A percentile compares a stretch with the other conserved stretches of the same genome.
phyloP scores from a whole-genome alignment of 805 yeast species.

The Lachancea kluyveri region DNA sequence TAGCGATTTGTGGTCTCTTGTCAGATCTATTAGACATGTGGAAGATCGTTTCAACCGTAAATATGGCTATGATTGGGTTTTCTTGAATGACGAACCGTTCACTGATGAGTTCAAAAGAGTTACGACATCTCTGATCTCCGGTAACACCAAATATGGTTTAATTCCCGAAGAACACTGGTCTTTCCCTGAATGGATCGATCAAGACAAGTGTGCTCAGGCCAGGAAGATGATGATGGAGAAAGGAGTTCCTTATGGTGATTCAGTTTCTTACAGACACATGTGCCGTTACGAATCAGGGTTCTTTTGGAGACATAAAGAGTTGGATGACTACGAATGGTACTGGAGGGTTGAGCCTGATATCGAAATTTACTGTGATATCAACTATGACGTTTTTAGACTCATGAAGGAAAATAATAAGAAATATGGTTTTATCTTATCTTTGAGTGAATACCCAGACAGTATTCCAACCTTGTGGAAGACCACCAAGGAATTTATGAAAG shows the following conservation, averaged over 20 bases:
- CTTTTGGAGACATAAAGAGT: conserved; percentile 53
- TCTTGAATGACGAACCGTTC: conserved; percentile 65
- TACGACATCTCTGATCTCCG: conserved; percentile 48
- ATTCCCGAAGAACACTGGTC: conserved; percentile 64
- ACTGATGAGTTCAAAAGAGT: conserved; percentile 45
- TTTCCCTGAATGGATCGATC: conserved; percentile 60
- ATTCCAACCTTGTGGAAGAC: conserved; percentile 60
- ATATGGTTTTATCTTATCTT: conserved; percentile 63
- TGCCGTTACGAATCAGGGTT: conserved; percentile 43
- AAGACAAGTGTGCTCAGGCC: conserved; percentile 39
- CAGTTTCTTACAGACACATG: conserved; percentile 68
- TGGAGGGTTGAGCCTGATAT: conserved; percentile 79
- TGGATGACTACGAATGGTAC: conserved; percentile 57
- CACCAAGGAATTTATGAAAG: conserved; percentile 39
- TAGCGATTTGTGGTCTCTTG: conserved; percentile 49
- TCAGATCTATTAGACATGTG: conserved; percentile 53
- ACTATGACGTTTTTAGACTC: conserved; percentile 54
- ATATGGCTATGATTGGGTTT: conserved; percentile 73
- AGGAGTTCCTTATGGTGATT: conserved; percentile 50
- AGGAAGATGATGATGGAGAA: conserved; percentile 40
- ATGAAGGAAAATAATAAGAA: conserved; percentile 49
- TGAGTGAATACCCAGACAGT: conserved; percentile 57
- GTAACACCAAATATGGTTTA: conserved; percentile 54
- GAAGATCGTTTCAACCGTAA: conserved; percentile 60
- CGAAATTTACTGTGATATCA: conserved; percentile 51